Evolutionary conservation across 176 grass and related monocot species (phyloP), one percentile per base, ranked within the genome.

Genomic region (Carex myosuroides): DNA sequence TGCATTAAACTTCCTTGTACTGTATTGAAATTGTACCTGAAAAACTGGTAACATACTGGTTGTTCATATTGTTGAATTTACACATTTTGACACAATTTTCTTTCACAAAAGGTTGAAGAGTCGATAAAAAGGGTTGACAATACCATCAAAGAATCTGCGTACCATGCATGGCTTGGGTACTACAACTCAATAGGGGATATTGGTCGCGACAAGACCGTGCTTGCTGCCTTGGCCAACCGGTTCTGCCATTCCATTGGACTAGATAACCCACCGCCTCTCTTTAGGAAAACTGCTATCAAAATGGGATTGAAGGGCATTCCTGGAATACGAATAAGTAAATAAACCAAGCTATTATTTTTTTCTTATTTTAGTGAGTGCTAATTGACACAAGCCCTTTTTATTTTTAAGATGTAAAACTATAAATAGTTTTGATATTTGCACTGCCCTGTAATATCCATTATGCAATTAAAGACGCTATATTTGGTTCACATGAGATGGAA

Each of bases 291-390:
- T 0, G 95, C 95, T 35, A 13, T 94, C 39, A 98, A 98, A 79
- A 98, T 98, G 95, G 95, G 95, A 29, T 64, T 98, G 46, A 94
- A 93, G 82, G 92, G 88, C 85, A 87, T 98, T 63, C 84, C 92
- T 44, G 95, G 95, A 8, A 98, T 98, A 59, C 88, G 91, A 72
- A 84, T 92, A 60, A 89, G 92, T 76, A 98, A 98, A 88, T 98
- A 46, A 83, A 64, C 17, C 63, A 63, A 17, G 12, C 22, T 63
- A 2, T 44, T 63, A 6, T 60, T 24, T 44, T 44, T 62, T 81
- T 39, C 46, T 48, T 29, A 10, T 3, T 60, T 41, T 42, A 63
- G 37, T 26, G n/a, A 26, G 6, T 63, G 17, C 8, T 61, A 63
- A 63, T 16, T 62, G 16, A 11, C 5, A 64, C 13, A 8, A 42